These are phyloP conservation scores for Ganoderma lucidum DNA, from an alignment of 1,284 basidiomycete genomes.

Conservation along the genomic window DNA sequence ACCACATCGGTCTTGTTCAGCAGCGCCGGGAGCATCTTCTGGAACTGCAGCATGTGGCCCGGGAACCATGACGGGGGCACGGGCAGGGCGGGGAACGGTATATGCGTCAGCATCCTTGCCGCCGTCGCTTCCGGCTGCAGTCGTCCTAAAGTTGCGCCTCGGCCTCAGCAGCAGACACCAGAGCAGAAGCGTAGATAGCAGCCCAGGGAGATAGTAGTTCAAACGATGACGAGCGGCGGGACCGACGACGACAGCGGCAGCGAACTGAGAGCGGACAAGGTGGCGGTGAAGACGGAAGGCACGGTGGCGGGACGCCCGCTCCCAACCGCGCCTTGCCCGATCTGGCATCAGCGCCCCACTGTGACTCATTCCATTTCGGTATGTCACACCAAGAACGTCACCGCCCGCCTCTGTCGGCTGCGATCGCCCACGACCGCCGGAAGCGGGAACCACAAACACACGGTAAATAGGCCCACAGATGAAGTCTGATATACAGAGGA, in stretches of 20 bases:
- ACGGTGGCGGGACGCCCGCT: constrained; percentile 19
- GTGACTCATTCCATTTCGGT: constrained; percentile 2
- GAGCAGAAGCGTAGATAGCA: not conserved
- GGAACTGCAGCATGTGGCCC: constrained; percentile 95
- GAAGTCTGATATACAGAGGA: not conserved
- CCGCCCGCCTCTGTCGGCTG: not conserved
- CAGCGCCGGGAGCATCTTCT: constrained; percentile 78
- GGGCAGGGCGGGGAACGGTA: constrained; percentile 67
- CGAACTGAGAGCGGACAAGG: not conserved
- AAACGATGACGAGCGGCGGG: not conserved
- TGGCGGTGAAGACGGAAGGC: constrained; percentile 23
- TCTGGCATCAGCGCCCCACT: not conserved
- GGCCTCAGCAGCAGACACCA: no score
- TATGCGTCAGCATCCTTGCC: constrained; percentile 48
- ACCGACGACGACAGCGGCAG: not conserved
- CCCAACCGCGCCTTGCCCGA: constrained; percentile 5
- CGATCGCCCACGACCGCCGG: not conserved
- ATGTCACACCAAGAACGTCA: constrained; percentile 12
- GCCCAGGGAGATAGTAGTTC: not conserved
- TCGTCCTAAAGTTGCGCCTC: not conserved
- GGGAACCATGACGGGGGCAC: constrained; percentile 95
- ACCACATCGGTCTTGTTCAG: constrained; percentile 89
- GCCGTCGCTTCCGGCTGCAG: not conserved
- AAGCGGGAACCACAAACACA: not conserved
- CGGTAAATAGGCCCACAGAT: not conserved